These are phyloP conservation scores for Medicago arabica DNA, from an alignment of 306 rosid genomes.

Conservation along the genomic window DNA sequence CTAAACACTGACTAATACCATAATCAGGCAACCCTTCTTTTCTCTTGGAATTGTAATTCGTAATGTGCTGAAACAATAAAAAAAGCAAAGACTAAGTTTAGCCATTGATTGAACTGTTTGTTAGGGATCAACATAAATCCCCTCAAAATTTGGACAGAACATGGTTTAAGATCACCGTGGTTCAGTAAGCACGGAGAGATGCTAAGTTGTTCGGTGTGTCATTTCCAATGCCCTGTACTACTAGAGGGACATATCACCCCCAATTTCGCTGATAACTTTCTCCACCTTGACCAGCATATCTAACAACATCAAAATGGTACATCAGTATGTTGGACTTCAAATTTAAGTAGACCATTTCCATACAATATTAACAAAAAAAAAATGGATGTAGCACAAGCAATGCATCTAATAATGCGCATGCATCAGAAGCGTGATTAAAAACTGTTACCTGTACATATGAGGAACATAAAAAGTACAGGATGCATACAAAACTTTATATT, in stretches of 20 bases:
- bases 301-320: conserved; percentile 39
- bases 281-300: conserved; percentile 90
- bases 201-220: conserved; percentile 36
- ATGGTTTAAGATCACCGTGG: conserved; percentile 26
- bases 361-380: neutral
- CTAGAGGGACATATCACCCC: conserved; percentile 63
- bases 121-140: conserved; percentile 6
- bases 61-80: conserved; percentile 34
- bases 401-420: too few relatives aligned
- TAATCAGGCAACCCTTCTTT: neutral
- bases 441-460: neutral
- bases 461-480: conserved; percentile 2
- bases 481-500: conserved; percentile 25
- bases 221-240: conserved; percentile 38
- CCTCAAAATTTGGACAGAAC: conserved; percentile 23
- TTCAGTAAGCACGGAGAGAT: conserved; percentile 30
- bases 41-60: neutral
- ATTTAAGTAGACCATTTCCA: conserved; percentile 11
- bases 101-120: conserved; percentile 7
- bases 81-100: conserved; percentile 29
- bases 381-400: conserved; percentile 18
- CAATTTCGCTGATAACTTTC: conserved; percentile 73
- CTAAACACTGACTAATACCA: conserved; percentile 33
- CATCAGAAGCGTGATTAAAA: neutral
- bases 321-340: conserved; percentile 22